phyloP scores from a whole-genome alignment of 306 rosid genomes.

The Herpetospermum pedunculosum region DNA sequence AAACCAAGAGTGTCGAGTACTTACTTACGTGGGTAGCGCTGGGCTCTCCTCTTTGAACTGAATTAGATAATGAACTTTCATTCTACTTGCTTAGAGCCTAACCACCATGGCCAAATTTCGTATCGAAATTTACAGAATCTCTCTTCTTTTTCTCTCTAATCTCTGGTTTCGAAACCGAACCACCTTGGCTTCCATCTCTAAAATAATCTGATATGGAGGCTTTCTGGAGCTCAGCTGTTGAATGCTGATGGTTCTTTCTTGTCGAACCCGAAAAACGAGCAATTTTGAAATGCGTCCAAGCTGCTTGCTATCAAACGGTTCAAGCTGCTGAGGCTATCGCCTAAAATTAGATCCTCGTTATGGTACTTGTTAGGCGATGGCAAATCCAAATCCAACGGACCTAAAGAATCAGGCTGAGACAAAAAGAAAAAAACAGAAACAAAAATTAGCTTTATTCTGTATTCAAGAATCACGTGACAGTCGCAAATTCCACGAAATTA shows the following conservation, averaged over 20 bases:
- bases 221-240: slow-evolving; percentile 50
- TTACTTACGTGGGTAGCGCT: slow-evolving; percentile 10
- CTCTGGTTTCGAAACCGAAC: slow-evolving; percentile 13
- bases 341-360: slow-evolving; percentile 46
- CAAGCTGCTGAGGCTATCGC: slow-evolving; percentile 84
- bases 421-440: background rate
- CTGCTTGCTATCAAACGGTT: slow-evolving; percentile 97
- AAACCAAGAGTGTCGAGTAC: slow-evolving; percentile 10
- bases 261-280: slow-evolving; percentile 80
- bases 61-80: background rate
- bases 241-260: slow-evolving; percentile 59
- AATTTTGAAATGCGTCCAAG: slow-evolving; percentile 95
- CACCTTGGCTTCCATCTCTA: slow-evolving; percentile 43
- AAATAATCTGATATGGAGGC: slow-evolving; percentile 48
- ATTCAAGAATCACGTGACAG: background rate
- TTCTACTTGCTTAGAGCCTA: background rate
- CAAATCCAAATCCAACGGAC: slow-evolving; percentile 71
- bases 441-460: background rate
- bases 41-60: slow-evolving; percentile 17
- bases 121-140: background rate
- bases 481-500: background rate
- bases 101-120: background rate
- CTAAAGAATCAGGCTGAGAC: slow-evolving; percentile 90
- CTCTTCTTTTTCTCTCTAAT: background rate
- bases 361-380: slow-evolving; percentile 60